Percentiles rank a stretch among this genome's conserved stretches.
phyloP scores from a whole-genome alignment of 2,329 filamentous ascomycete species.

The Penicillium frequentans region DNA sequence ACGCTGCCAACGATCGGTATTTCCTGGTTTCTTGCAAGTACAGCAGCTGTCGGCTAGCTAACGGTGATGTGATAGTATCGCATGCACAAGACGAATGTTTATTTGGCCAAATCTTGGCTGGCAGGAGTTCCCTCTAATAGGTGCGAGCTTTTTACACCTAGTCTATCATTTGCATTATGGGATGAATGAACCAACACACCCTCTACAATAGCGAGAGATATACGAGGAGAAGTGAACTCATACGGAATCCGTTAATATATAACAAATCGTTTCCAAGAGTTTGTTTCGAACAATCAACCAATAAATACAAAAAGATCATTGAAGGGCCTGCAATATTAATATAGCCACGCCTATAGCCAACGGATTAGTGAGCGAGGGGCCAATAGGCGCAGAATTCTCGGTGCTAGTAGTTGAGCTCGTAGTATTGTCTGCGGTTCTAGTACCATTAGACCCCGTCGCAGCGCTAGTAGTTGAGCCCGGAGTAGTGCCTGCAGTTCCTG shows the following conservation, averaged over 20 bases:
- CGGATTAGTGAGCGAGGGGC: slow-evolving; percentile 16
- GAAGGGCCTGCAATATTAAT: slow-evolving; percentile 18
- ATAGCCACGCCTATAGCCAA: slow-evolving; percentile 14
- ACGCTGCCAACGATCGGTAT: no score
- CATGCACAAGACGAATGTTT: no score
- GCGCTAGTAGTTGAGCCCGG: slow-evolving; percentile 1
- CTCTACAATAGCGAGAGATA: no score
- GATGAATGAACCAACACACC: no score
- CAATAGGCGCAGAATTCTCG: slow-evolving; percentile 18
- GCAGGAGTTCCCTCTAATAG: no score
- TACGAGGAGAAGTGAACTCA: no score
- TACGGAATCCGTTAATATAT: not conserved
- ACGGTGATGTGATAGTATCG: no score
- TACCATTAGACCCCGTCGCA: slow-evolving; percentile 6
- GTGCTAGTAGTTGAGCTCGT: slow-evolving; percentile 11
- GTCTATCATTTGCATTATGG: no score
- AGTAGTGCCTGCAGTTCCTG: slow-evolving; percentile 1
- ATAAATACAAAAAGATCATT: not conserved
- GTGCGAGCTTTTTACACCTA: no score
- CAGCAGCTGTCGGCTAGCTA: no score
- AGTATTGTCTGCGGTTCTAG: not conserved
- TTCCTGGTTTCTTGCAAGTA: no score
- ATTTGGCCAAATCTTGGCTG: no score
- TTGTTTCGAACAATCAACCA: not conserved
- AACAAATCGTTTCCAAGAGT: not conserved